Conservation (phyloP, 164 flowering plant genomes). For the Saururus chinensis region DNA sequence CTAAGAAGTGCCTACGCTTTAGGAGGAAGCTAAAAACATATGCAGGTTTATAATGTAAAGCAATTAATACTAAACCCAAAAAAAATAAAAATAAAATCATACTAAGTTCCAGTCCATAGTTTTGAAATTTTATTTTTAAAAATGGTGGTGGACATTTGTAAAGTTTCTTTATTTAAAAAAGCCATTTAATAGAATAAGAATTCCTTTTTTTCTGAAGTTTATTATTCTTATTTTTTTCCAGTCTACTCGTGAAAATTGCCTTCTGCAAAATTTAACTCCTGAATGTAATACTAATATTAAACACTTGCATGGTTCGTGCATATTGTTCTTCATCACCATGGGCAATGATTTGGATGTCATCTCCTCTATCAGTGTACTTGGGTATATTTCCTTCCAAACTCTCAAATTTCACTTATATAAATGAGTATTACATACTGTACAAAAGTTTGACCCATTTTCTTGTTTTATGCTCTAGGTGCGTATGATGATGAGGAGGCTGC, state of each 20-base stretch:
- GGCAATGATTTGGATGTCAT: neutral
- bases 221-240: neutral
- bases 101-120: too few species aligned
- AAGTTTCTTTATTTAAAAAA: neutral
- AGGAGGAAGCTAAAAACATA: too few species aligned
- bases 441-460: neutral
- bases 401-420: neutral
- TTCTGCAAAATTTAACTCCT: neutral
- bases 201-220: too few species aligned
- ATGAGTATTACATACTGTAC: neutral
- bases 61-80: too few species aligned
- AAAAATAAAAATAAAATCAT: too few species aligned
- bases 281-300: neutral
- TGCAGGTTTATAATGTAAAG: too few species aligned
- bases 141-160: neutral
- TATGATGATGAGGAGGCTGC: slow-evolving; percentile 99
- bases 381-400: neutral
- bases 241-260: neutral
- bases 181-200: too few species aligned
- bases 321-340: neutral
- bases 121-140: neutral
- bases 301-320: neutral
- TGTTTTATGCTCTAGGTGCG: slow-evolving; percentile 49
- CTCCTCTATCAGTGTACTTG: neutral
- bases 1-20: too few species aligned